Evolutionary conservation across 192 early-diverging fungal genomes (phyloP).

Genomic region (Chytriomyces sp.): DNA sequence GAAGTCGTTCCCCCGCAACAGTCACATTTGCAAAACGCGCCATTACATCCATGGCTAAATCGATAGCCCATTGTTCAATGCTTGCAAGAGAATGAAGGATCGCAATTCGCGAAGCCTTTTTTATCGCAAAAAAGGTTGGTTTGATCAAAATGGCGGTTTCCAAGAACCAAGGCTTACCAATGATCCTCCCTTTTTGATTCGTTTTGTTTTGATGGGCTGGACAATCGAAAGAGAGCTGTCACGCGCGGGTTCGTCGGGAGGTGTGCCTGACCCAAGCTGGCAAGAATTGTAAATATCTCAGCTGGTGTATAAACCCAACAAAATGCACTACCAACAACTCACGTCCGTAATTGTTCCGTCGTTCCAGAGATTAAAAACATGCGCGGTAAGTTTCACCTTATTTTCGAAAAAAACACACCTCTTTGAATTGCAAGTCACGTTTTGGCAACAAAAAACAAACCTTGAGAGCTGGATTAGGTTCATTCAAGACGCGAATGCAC

Average conservation of each 20-base stretch:
- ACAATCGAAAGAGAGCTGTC: conserved; percentile 49
- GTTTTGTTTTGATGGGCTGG: conserved; percentile 44
- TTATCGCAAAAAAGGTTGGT: no score
- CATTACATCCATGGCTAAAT: conserved; percentile 71
- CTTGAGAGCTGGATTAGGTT: conserved; percentile 59
- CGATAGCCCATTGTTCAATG: conserved; percentile 75
- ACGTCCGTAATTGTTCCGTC: background rate
- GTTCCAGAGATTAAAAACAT: conserved; percentile 35
- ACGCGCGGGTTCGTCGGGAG: conserved; percentile 58
- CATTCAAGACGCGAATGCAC: conserved; percentile 60
- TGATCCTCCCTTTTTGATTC: conserved; percentile 58
- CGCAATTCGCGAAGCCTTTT: conserved; percentile 53
- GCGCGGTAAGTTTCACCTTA: conserved; percentile 42
- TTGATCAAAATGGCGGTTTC: conserved; percentile 9
- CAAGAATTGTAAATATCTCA: background rate
- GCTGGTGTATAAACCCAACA: no score
- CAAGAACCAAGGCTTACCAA: conserved; percentile 1
- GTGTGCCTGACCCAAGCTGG: conserved; percentile 50
- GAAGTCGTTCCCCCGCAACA: conserved; percentile 5
- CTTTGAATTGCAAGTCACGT: no score
- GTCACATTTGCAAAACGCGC: conserved; percentile 53
- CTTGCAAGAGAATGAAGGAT: conserved; percentile 70
- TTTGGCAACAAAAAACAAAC: no score
- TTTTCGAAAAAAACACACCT: no score
- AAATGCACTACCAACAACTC: no score